Base-by-base conservation (phyloP, 345 rosid genomes). In the Corchorus capsularis region DNA sequence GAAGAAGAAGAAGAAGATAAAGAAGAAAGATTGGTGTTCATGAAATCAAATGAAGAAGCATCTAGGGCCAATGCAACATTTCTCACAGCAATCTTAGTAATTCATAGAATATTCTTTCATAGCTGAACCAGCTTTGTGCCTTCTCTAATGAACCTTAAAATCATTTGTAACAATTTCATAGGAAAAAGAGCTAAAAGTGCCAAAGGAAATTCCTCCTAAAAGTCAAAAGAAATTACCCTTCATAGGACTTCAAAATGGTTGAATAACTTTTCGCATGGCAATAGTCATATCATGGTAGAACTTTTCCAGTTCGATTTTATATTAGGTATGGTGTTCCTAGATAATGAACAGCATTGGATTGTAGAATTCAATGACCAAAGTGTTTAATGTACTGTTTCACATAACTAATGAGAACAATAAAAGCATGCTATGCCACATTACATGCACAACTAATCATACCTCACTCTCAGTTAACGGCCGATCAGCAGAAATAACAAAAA, bases 401-500 rank as follows among this genome's bases (percentile, higher is more conserved):
- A 17, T 54, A 69, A 27, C 10, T 16, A 14, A 65, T 2, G 7
- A 73, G 57, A 17, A 71, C 46, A 8, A 45, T 11, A 63, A 32
- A 19, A 53, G 41, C 20, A 79, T 57, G 60, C 5, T 12, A 74
- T 55, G 69, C 45, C 69, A 68, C 53, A 75, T 68, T 71, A 71
- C 74, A 62, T 50, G 62, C 56, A 34, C 22, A 72, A 72, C 49
- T 72, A 73, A 39, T 16, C 86, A 63, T 87, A 96, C 99, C 95
- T 93, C 99, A 83, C 97, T 96, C 86, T 93, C 99, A 39, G 98
- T 92, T 79, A 96, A 85, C 53, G 97, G 98, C 9, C 96, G 96
- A 79, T 96, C 99, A 79, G 97, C 97, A 73, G 99, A 96, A 78
- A 96, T 88, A 75, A 96, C 98, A 72, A 93, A 93, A 71, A 96